phyloP scores from a whole-genome alignment of 257 asterid species.

The Plantago elongata region DNA sequence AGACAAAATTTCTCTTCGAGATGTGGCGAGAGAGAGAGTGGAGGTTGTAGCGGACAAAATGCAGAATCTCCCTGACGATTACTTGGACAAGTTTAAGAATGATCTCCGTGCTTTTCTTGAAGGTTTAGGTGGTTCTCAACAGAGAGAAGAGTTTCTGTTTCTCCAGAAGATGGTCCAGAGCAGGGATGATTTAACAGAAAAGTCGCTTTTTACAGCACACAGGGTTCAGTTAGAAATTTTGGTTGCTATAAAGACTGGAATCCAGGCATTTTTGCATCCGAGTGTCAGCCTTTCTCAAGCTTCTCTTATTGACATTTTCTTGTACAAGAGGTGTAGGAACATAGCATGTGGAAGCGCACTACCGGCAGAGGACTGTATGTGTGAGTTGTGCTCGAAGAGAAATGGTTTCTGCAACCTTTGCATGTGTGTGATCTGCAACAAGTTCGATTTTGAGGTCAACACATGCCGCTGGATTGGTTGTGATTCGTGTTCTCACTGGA shows the following conservation, averaged over 20 bases:
- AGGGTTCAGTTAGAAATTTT: conserved; percentile 85
- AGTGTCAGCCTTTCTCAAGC: conserved; percentile 91
- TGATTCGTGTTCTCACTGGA: conserved; percentile 95
- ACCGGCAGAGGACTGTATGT: conserved; percentile 83
- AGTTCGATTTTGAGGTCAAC: conserved; percentile 92
- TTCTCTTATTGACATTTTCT: conserved; percentile 78
- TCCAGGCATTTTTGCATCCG: conserved; percentile 92
- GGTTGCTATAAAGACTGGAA: conserved; percentile 83
- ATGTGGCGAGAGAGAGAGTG: conserved; percentile 76
- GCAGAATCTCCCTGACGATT: conserved; percentile 79
- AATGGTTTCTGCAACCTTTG: conserved; percentile 97
- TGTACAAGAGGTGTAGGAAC: conserved; percentile 80
- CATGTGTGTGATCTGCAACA: conserved; percentile 92
- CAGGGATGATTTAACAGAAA: conserved; percentile 77
- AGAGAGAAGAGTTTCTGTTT: conserved; percentile 73
- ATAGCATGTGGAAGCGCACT: conserved; percentile 77
- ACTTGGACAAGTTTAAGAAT: conserved; percentile 67
- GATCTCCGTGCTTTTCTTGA: conserved; percentile 89
- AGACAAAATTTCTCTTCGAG: conserved; percentile 68
- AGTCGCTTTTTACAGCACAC: conserved; percentile 54
- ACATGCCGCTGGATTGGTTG: conserved; percentile 97
- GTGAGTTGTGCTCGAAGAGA: conserved; percentile 71
- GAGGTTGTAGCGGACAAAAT: conserved; percentile 71
- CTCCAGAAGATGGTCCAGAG: conserved; percentile 81
- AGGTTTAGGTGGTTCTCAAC: conserved; percentile 82